Percentiles rank a stretch among this genome's conserved stretches.
Evolutionary conservation across 2,329 filamentous ascomycete genomes (phyloP).

Genomic region (Tolypocladium pustulatum): DNA sequence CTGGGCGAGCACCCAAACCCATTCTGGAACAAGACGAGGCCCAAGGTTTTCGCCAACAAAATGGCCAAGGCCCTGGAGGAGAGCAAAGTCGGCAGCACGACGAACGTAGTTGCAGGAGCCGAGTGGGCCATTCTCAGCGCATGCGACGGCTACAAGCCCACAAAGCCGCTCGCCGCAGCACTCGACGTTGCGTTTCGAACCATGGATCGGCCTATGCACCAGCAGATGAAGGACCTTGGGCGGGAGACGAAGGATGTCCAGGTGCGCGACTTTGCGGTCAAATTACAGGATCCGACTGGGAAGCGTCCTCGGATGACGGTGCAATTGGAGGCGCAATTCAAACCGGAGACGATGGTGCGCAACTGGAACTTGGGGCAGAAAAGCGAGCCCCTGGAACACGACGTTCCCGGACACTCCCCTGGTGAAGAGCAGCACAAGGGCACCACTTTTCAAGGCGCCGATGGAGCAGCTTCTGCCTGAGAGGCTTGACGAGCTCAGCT

Average conservation of each 20-base stretch:
- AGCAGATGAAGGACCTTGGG: constrained; percentile 6
- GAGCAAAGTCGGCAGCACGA: constrained; percentile 7
- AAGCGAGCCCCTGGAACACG: background rate
- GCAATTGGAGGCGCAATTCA: constrained; percentile 4
- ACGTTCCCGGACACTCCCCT: background rate
- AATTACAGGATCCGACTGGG: constrained; percentile 1
- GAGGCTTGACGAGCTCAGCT: background rate
- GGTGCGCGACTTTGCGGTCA: constrained; percentile 4
- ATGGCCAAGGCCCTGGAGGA: constrained; percentile 11
- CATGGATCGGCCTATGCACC: constrained; percentile 15
- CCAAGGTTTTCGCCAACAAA: constrained; percentile 16
- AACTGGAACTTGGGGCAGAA: background rate
- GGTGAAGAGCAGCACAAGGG: background rate
- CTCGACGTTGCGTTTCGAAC: constrained; percentile 15
- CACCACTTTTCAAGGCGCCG: background rate
- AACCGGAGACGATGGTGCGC: constrained; percentile 5
- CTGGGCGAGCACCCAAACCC: constrained; percentile 10
- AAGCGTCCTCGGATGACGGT: constrained; percentile 1
- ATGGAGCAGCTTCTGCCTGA: background rate
- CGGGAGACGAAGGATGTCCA: background rate
- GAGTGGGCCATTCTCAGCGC: constrained; percentile 19
- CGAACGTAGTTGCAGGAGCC: constrained; percentile 11
- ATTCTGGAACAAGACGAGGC: constrained; percentile 17
- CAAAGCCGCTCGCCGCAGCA: constrained; percentile 14
- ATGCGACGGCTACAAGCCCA: constrained; percentile 17